These are phyloP conservation scores for Candida bentonensis DNA, from an alignment of 805 yeast species.

Conservation along the genomic window DNA sequence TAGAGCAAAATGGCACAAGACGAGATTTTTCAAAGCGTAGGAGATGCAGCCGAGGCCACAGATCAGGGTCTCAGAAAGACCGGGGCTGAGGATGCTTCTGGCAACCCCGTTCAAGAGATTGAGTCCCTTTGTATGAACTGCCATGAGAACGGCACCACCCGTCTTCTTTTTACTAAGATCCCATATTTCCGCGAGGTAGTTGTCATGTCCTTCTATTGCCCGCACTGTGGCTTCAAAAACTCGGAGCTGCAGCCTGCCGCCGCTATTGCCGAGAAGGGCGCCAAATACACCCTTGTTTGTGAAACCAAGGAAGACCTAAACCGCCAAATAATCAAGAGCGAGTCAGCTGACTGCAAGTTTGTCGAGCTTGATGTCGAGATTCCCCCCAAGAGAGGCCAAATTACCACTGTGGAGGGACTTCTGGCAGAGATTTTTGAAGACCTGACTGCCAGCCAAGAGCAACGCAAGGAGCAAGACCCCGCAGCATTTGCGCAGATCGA, in stretches of 20 bases:
- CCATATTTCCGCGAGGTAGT: conserved; percentile 88
- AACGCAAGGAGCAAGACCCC: conserved; percentile 61
- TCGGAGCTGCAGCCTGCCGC: conserved; percentile 95
- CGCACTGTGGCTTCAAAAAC: conserved; percentile 85
- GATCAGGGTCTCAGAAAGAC: conserved; percentile 43
- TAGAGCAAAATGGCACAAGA: too few relatives aligned
- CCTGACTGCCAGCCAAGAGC: conserved; percentile 65
- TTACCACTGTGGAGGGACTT: conserved; percentile 86
- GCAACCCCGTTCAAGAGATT: conserved; percentile 90
- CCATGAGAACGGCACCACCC: conserved; percentile 68
- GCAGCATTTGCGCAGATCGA: conserved; percentile 64
- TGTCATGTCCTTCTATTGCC: conserved; percentile 89
- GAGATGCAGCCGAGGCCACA: conserved; percentile 40
- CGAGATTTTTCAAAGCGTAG: conserved; percentile 40
- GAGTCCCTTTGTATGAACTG: conserved; percentile 96
- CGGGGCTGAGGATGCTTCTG: conserved; percentile 72
- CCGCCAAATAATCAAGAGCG: conserved; percentile 86
- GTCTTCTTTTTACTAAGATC: conserved; percentile 71
- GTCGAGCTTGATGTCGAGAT: conserved; percentile 82
- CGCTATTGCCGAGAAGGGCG: conserved; percentile 77
- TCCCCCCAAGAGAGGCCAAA: conserved; percentile 88
- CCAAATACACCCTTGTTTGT: conserved; percentile 53
- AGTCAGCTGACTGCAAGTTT: conserved; percentile 67
- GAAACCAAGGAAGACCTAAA: conserved; percentile 62
- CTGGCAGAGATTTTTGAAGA: conserved; percentile 73